These are phyloP conservation scores for Modicella reniformis DNA, from an alignment of 371 early-diverging fungal genomes.

Conservation along the genomic window DNA sequence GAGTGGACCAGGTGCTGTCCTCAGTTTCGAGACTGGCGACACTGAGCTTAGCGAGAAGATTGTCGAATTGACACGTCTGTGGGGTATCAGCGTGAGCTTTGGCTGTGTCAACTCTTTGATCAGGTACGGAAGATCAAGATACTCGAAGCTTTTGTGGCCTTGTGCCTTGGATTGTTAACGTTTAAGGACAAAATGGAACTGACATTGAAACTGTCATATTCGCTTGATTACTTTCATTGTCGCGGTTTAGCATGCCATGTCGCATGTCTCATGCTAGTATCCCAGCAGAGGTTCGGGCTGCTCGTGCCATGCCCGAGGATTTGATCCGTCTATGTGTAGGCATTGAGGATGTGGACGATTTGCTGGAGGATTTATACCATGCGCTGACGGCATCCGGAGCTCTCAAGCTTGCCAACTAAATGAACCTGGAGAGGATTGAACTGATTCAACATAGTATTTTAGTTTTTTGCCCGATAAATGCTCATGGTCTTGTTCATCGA, in stretches of 20 bases:
- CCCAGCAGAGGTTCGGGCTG: slow-evolving; percentile 88
- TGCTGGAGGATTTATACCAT: slow-evolving; percentile 85
- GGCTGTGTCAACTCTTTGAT: slow-evolving; percentile 97
- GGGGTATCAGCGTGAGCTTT: slow-evolving; percentile 94
- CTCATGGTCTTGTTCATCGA: too few species aligned
- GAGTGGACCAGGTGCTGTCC: slow-evolving; percentile 92
- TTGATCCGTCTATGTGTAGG: slow-evolving; percentile 96
- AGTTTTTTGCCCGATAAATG: too few species aligned
- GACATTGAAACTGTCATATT: too few species aligned
- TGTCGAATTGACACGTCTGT: slow-evolving; percentile 85
- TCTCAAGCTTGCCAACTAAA: slow-evolving; percentile 53
- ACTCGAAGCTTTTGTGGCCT: not conserved
- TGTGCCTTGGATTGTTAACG: too few species aligned
- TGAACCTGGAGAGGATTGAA: not conserved
- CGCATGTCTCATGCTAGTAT: slow-evolving; percentile 97
- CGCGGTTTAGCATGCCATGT: slow-evolving; percentile 92
- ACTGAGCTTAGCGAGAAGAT: slow-evolving; percentile 82
- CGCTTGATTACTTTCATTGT: too few species aligned
- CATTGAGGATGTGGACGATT: slow-evolving; percentile 93
- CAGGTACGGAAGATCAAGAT: slow-evolving; percentile 61
- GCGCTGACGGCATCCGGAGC: slow-evolving; percentile 84
- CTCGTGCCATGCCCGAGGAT: slow-evolving; percentile 90
- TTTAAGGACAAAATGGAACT: too few species aligned
- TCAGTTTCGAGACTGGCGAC: slow-evolving; percentile 93
- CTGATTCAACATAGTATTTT: too few species aligned